Base-by-base conservation (phyloP, 148 eudicot species). In the Diospyros lotus region DNA sequence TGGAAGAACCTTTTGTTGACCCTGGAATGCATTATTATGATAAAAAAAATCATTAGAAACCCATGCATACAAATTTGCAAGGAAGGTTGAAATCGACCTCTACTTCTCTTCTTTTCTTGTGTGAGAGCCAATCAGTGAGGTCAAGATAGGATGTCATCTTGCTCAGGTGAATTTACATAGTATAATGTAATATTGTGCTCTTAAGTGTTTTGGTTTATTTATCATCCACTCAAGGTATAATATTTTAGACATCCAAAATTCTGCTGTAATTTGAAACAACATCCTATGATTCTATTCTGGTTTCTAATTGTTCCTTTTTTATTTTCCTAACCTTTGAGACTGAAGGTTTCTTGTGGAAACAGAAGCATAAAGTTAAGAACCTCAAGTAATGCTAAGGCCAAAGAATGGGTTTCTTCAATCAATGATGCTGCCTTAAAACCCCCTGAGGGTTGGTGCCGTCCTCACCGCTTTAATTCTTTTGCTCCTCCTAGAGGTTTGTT, bases 361-460 rank as follows among this genome's bases (percentile, higher is more conserved):
- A 87, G 94, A 69, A 89, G 89, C 82, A 94, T 90, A 75, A 81
- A 84, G 64, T 67, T 94, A 82, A 86, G 98, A 82, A 87, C 90
- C 65, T 90, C 85, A 80, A 92, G 82, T 81, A 82, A 80, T 80
- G 80, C 89, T 61, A 94, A 89, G 84, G 87, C 86, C 54, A 92
- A 89, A 87, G 96, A 84, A 67, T 94, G 98, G 98, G 87, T 94
- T 79, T 85, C 91, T 69, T 89, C 97, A 76, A 88, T 94, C 54
- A 94, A 94, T 87, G 97, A 89, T 88, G 96, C 92, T 76, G 96
- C 90, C 73, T 80, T 92, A 80, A 86, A 85, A 75, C 96, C 97
- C 73, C 98, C 96, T 17, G 98, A 94, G 82, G 98, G 98, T 54
- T 92, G 96, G 98, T 92, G 98, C 85, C 86, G 92, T 79, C 97